phyloP scores from a whole-genome alignment of 2,329 filamentous ascomycete species.

The Capronia coronata region DNA sequence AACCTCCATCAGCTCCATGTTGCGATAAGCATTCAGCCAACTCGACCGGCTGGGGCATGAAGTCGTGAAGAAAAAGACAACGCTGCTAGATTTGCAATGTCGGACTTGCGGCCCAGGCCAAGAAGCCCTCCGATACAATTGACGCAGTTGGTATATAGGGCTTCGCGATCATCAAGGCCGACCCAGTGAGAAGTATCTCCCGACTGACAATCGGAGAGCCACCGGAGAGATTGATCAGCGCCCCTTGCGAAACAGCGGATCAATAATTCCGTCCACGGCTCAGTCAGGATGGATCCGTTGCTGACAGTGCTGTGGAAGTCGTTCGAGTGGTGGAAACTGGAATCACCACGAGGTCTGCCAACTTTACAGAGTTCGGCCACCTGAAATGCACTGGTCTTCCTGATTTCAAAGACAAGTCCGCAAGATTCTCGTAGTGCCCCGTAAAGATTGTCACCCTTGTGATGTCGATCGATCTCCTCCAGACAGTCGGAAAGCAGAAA shows the following conservation, averaged over 20 bases:
- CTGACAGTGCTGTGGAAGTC: conserved; percentile 49
- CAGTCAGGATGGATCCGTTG: conserved; percentile 51
- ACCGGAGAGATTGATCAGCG: conserved; percentile 6
- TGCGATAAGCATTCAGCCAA: background rate
- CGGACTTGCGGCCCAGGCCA: conserved; percentile 13
- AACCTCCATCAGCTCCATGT: background rate
- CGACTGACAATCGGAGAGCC: conserved; percentile 11
- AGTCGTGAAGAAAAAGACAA: conserved; percentile 7
- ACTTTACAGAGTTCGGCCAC: conserved; percentile 11
- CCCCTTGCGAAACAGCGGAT: conserved; percentile 15
- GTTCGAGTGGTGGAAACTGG: conserved; percentile 15
- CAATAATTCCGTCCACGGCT: conserved; percentile 52
- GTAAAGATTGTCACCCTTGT: conserved; percentile 6
- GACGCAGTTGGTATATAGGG: conserved; percentile 1
- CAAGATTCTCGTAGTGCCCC: conserved; percentile 8
- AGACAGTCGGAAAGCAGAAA: conserved; percentile 52
- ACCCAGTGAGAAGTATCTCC: background rate
- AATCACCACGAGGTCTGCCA: conserved; percentile 2
- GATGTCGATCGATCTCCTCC: conserved; percentile 43
- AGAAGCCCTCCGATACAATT: conserved; percentile 9
- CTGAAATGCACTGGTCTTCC: conserved; percentile 9
- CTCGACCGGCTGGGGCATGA: background rate
- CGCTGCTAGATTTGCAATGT: conserved; percentile 11
- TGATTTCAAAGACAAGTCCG: conserved; percentile 10
- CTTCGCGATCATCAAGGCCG: background rate